These are phyloP conservation scores for Fusarium protoensiforme DNA, from an alignment of 2,329 filamentous ascomycete genomes.

Conservation along the genomic window DNA sequence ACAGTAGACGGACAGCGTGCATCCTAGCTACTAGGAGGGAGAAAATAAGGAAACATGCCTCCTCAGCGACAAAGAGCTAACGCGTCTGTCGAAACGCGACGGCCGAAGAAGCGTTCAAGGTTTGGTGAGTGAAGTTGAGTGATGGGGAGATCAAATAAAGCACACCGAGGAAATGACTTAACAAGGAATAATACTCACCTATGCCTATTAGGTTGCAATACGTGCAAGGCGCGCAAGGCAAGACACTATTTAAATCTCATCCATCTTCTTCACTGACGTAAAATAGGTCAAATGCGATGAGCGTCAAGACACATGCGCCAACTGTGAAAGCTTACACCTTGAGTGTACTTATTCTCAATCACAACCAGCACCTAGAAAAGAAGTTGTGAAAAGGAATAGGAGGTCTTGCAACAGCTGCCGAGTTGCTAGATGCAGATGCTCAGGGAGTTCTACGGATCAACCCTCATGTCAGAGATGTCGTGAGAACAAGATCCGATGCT, in stretches of 20 bases:
- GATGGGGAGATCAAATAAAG: background rate
- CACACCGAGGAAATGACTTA: background rate
- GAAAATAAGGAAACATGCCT: background rate
- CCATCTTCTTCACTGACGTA: background rate
- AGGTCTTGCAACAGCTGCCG: conserved; percentile 6
- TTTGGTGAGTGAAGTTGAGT: background rate
- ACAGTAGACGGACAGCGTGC: background rate
- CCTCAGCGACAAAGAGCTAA: background rate
- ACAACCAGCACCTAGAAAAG: background rate
- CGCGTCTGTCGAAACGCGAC: background rate
- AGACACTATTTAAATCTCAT: background rate
- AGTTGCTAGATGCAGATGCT: conserved; percentile 6
- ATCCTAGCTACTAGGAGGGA: background rate
- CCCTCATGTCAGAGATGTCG: conserved; percentile 4
- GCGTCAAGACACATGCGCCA: conserved; percentile 17
- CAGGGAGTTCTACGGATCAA: background rate
- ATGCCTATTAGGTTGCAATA: background rate
- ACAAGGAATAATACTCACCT: background rate
- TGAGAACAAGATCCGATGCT: conserved; percentile 2
- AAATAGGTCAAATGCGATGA: conserved; percentile 34
- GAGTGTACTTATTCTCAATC: conserved; percentile 3
- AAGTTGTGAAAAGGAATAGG: background rate
- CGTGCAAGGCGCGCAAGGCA: background rate
- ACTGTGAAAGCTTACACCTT: conserved; percentile 23
- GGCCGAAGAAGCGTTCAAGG: background rate